Evolutionary conservation across 768 basidiomycete genomes (phyloP).

Genomic region (Phylloporus sp.): DNA sequence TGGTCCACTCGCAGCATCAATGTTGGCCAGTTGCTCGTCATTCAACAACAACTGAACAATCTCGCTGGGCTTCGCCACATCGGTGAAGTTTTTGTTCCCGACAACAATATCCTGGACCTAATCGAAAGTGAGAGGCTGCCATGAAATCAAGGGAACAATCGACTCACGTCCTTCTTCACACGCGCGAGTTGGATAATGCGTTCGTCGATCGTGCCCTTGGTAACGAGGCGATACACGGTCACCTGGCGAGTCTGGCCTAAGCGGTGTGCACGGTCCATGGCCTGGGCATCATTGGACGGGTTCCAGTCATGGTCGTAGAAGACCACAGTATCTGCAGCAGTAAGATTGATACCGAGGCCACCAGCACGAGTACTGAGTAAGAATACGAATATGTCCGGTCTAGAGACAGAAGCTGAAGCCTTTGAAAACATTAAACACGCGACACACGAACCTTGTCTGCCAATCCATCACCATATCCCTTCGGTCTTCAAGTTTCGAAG

Average conservation of each 20-base stretch:
- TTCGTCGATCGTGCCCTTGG: slow-evolving; percentile 92
- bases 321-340: slow-evolving; percentile 47
- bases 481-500: slow-evolving; percentile 91
- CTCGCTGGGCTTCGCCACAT: slow-evolving; percentile 91
- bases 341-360: slow-evolving; percentile 94
- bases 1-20: slow-evolving; percentile 45
- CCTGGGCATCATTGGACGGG: slow-evolving; percentile 95
- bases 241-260: slow-evolving; percentile 96
- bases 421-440: background rate
- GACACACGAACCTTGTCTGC: slow-evolving; percentile 78
- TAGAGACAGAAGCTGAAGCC: slow-evolving; percentile 2
- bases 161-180: slow-evolving; percentile 88
- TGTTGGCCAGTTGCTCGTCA: slow-evolving; percentile 83
- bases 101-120: slow-evolving; percentile 99
- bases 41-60: slow-evolving; percentile 93
- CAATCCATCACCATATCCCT: slow-evolving; percentile 99
- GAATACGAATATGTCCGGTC: slow-evolving; percentile 90
- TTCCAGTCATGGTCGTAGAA: slow-evolving; percentile 42
- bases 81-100: slow-evolving; percentile 91
- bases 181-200: slow-evolving; percentile 94
- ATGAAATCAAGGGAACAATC: background rate
- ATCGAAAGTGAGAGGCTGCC: slow-evolving; percentile 1
- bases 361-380: slow-evolving; percentile 93
- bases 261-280: slow-evolving; percentile 97
- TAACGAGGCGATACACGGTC: slow-evolving; percentile 92